These are phyloP conservation scores for Phytophthora syringae DNA, from an alignment of 352 stramenopile species.

Conservation along the genomic window DNA sequence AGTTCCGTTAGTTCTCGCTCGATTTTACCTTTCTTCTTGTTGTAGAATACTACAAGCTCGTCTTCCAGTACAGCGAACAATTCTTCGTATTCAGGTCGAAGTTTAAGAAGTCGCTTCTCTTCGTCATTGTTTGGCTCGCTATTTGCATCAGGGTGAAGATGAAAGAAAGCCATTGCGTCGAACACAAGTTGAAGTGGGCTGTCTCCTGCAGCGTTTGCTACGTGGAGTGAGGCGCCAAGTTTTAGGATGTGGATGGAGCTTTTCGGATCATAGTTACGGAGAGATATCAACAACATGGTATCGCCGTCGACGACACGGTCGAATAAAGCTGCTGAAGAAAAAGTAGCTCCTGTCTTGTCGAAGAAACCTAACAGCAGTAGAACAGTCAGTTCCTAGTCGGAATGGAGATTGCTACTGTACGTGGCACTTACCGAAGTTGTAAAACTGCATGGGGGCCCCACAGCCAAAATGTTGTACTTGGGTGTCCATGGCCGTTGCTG, in stretches of 20 bases:
- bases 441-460: slow-evolving; percentile 56
- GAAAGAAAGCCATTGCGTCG: slow-evolving; percentile 34
- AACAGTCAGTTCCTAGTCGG: neutral
- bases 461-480: slow-evolving; percentile 50
- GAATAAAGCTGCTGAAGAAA: slow-evolving; percentile 33
- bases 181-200: slow-evolving; percentile 47
- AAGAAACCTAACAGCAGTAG: slow-evolving; percentile 57
- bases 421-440: slow-evolving; percentile 50
- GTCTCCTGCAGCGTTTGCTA: slow-evolving; percentile 41
- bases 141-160: slow-evolving; percentile 28
- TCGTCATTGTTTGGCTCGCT: neutral
- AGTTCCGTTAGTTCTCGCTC: slow-evolving; percentile 41
- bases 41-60: slow-evolving; percentile 40
- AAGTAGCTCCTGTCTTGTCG: slow-evolving; percentile 19
- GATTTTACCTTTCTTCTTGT: slow-evolving; percentile 21
- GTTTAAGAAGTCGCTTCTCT: slow-evolving; percentile 17
- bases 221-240: slow-evolving; percentile 33
- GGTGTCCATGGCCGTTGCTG: slow-evolving; percentile 38
- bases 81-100: slow-evolving; percentile 30
- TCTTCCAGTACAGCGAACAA: slow-evolving; percentile 43
- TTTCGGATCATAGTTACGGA: slow-evolving; percentile 47
- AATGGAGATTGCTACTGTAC: neutral
- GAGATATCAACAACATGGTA: slow-evolving; percentile 56
- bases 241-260: slow-evolving; percentile 46
- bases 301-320: slow-evolving; percentile 52